Evolutionary conservation across 2,329 filamentous ascomycete genomes (phyloP).

Genomic region (Ophiostoma tasmaniense): DNA sequence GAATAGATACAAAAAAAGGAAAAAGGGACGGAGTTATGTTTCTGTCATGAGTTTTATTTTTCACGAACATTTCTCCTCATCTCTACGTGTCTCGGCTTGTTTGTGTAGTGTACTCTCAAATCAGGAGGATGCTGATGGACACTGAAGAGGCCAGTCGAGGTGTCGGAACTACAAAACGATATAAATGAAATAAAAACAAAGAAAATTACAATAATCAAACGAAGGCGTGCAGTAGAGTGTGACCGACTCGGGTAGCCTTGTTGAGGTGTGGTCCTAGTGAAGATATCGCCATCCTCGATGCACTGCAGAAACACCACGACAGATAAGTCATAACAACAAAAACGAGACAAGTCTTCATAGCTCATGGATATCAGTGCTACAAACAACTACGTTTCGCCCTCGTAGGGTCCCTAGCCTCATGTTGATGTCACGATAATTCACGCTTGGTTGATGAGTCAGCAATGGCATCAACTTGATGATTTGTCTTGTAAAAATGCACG

Average conservation of each 20-base stretch:
- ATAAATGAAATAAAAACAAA: not conserved
- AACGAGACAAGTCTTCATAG: not conserved
- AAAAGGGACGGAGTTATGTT: conserved; percentile 7
- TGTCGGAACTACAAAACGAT: not conserved
- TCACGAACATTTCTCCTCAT: not conserved
- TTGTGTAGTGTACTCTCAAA: not conserved
- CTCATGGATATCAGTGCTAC: too few relatives aligned
- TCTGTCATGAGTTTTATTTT: conserved; percentile 9
- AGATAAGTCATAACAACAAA: not conserved
- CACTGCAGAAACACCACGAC: not conserved
- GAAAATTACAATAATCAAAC: not conserved
- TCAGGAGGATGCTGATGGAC: not conserved
- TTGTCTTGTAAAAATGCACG: not conserved
- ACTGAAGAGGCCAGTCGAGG: not conserved
- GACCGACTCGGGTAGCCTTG: too few relatives aligned
- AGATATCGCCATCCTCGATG: not conserved
- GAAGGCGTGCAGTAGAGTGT: not conserved
- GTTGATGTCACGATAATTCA: not conserved
- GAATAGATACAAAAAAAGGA: conserved; percentile 8
- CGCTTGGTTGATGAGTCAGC: not conserved
- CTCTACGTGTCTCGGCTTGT: not conserved
- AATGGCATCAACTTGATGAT: too few relatives aligned
- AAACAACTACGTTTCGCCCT: not conserved
- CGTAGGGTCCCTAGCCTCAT: not conserved
- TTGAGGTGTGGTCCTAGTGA: too few relatives aligned